Evolutionary conservation across 495 filamentous ascomycete species (phyloP), one percentile per base, ranked within the genome.

Genomic region (Usnea hakonensis): DNA sequence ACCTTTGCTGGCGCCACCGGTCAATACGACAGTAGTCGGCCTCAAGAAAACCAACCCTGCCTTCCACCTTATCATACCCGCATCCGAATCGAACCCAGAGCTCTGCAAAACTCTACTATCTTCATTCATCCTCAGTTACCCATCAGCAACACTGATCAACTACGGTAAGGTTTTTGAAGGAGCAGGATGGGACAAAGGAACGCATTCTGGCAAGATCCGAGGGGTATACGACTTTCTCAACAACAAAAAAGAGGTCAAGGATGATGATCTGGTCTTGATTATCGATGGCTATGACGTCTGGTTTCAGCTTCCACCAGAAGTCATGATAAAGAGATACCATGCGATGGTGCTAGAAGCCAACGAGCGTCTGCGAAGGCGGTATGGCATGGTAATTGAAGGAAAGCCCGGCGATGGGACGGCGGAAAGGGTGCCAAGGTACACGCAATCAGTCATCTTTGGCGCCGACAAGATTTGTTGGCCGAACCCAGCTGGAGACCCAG

Each of bases 61-160:
- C n/a, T 83, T 88, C 62, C 86, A 89, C 69, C 74, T 89, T 41
- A 71, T 88, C 37, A 70, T 87, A 23, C 81, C 83, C 21, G 78
- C 80, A 10, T 73, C 73, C 44, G 72, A 72, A 30, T 75, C 76
- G n/a, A 79, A 77, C 48, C 68, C 75, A 35, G 72, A 79, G 21
- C 74, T 87, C 23, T 87, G 85, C 71, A 82, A 83, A 57, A 81
- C 82, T 2, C 50, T 87, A 30, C 73, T 85, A 5, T 85, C 84
- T 0, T 78, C 83, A 5, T 83, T 84, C 72, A 75, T 86, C 5
- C 73, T 87, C 43, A 78, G 81, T 64, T 88, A 85, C 58, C 85
- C 85, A 6, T 76, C 83, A 13, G 81, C 84, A 26, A 85, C 77
- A 1, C 63, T 87, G 48, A 71, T 87, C 53, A 78, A 78, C 59